These are phyloP conservation scores for Scedosporium dehoogii DNA, from an alignment of 2,329 filamentous ascomycete genomes.

Conservation along the genomic window DNA sequence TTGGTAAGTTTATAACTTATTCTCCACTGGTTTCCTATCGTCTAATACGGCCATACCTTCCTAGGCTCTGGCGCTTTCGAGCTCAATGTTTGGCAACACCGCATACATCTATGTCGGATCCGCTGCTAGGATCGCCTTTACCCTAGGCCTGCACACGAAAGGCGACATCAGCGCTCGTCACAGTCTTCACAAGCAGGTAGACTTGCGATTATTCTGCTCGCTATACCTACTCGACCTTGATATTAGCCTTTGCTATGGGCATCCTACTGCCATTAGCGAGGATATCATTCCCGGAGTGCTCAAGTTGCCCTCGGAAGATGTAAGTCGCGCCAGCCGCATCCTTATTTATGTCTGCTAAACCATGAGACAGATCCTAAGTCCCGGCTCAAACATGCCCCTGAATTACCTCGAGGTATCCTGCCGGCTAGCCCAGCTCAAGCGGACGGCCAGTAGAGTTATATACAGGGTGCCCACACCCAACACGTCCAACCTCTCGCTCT, in stretches of 20 bases:
- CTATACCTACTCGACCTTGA: slow-evolving; percentile 18
- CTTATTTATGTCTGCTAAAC: neutral
- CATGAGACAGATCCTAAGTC: slow-evolving; percentile 15
- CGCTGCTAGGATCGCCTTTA: slow-evolving; percentile 16
- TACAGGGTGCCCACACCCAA: neutral
- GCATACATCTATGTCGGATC: slow-evolving; percentile 18
- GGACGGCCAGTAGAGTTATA: slow-evolving; percentile 10
- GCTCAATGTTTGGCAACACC: slow-evolving; percentile 16
- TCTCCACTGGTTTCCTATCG: neutral
- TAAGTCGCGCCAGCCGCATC: neutral
- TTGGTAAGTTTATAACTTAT: slow-evolving; percentile 9
- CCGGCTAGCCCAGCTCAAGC: slow-evolving; percentile 14
- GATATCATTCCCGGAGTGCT: slow-evolving; percentile 11
- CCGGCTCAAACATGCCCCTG: slow-evolving; percentile 17
- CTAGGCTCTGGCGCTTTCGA: slow-evolving; percentile 14
- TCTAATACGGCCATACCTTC: neutral
- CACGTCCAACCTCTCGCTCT: slow-evolving; percentile 8
- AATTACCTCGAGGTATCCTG: slow-evolving; percentile 16
- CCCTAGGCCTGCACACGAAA: slow-evolving; percentile 16
- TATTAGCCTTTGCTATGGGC: slow-evolving; percentile 16
- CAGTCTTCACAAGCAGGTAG: slow-evolving; percentile 16
- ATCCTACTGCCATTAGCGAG: slow-evolving; percentile 15
- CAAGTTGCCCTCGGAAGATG: slow-evolving; percentile 13
- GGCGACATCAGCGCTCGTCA: slow-evolving; percentile 12
- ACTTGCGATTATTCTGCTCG: slow-evolving; percentile 16